A percentile compares a stretch with the other conserved stretches of the same genome.
phyloP scores from a whole-genome alignment of 2,329 filamentous ascomycete species.

The Metarhizium rileyi region DNA sequence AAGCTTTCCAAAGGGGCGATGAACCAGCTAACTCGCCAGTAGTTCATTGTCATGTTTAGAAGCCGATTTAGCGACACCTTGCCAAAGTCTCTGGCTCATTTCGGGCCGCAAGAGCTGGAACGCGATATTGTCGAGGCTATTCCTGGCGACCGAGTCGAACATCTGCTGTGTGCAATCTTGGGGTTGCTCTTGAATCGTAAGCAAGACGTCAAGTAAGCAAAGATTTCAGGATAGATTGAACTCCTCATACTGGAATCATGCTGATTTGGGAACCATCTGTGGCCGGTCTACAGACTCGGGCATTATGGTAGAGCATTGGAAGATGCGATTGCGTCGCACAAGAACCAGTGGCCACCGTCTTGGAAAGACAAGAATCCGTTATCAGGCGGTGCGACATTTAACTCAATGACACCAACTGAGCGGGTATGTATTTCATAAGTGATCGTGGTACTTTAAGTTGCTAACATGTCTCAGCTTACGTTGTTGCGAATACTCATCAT shows the following conservation, averaged over 20 bases:
- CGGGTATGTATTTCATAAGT: slow-evolving; percentile 46
- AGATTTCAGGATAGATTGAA: not conserved
- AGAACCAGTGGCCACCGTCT: slow-evolving; percentile 74
- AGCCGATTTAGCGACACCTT: slow-evolving; percentile 87
- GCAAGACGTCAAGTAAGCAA: slow-evolving; percentile 93
- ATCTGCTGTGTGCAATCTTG: slow-evolving; percentile 80
- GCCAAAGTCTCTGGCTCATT: slow-evolving; percentile 75
- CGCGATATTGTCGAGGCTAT: slow-evolving; percentile 66
- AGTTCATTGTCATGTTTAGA: slow-evolving; percentile 99
- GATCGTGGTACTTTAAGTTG: not conserved
- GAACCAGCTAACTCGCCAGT: slow-evolving; percentile 8
- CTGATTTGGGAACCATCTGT: slow-evolving; percentile 11
- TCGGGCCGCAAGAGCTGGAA: slow-evolving; percentile 93
- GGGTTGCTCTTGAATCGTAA: slow-evolving; percentile 89
- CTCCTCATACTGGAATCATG: not conserved
- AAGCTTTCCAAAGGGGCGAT: slow-evolving; percentile 5
- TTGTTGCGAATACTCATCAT: slow-evolving; percentile 74
- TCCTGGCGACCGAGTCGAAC: slow-evolving; percentile 78
- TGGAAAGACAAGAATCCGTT: slow-evolving; percentile 83
- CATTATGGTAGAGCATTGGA: slow-evolving; percentile 91
- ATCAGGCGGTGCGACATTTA: slow-evolving; percentile 69
- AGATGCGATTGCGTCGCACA: slow-evolving; percentile 79
- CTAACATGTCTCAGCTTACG: slow-evolving; percentile 50
- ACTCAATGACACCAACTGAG: slow-evolving; percentile 70
- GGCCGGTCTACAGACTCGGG: slow-evolving; percentile 55